Percentiles rank a stretch among this genome's conserved stretches.
Evolutionary conservation across 73 alveolate genomes (phyloP).

Genomic region (Breviolum minutum): DNA sequence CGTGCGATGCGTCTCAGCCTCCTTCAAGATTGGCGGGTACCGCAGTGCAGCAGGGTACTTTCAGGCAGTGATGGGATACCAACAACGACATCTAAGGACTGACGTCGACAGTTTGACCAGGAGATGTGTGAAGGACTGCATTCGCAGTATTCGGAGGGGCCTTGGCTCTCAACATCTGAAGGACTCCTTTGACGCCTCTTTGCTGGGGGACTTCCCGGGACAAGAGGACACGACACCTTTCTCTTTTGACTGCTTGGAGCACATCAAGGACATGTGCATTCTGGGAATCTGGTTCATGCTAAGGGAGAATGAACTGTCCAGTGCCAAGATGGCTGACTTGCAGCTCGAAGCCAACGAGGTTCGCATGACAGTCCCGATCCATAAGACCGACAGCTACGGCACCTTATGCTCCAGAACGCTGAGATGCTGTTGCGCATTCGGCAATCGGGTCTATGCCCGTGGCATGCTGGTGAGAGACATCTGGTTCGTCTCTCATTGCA

Average conservation of each 20-base stretch:
- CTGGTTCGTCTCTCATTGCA: neutral
- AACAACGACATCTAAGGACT: no score
- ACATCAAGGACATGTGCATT: neutral
- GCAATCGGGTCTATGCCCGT: neutral
- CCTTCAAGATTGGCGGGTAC: no score
- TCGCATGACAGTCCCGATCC: neutral
- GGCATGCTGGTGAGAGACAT: neutral
- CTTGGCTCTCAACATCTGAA: no score
- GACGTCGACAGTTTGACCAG: no score
- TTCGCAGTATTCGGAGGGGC: no score
- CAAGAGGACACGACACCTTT: no score
- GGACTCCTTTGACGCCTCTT: no score
- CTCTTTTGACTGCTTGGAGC: no score
- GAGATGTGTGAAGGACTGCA: no score
- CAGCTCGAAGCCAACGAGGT: neutral
- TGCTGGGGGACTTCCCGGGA: no score
- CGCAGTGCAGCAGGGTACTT: no score
- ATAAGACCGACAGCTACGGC: neutral
- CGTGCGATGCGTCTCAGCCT: neutral
- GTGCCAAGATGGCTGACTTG: neutral
- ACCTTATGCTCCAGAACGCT: neutral
- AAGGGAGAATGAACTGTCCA: neutral
- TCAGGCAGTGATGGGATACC: no score
- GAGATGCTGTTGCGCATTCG: neutral
- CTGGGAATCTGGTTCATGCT: neutral